Percentiles rank a stretch among this genome's conserved stretches.
phyloP scores from a whole-genome alignment of 73 alveolate genomes.

The Durusdinium trenchii region DNA sequence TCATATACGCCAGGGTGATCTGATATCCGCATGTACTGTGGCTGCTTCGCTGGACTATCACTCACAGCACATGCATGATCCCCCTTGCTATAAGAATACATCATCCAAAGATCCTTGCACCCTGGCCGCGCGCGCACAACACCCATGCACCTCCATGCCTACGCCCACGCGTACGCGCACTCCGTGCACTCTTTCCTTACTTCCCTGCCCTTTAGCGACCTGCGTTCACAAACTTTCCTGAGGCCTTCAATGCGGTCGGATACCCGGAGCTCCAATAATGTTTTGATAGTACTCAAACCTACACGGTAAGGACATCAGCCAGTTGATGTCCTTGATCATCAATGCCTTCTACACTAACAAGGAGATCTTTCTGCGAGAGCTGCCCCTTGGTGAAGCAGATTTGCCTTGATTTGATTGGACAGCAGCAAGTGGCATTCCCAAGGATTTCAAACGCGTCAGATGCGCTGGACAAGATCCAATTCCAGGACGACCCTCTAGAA shows the following conservation, averaged over 20 bases:
- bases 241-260: conserved; percentile 84
- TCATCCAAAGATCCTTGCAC: no score
- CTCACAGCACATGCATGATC: no score
- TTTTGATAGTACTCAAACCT: conserved; percentile 53
- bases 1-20: no score
- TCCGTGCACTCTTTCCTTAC: no score
- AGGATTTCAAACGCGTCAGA: conserved; percentile 93
- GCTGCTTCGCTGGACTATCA: no score
- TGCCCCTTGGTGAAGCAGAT: conserved; percentile 26
- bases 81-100: no score
- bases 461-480: conserved; percentile 99
- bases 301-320: conserved; percentile 99
- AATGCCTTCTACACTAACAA: conserved; percentile 99
- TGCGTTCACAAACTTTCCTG: no score
- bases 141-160: no score
- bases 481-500: conserved; percentile 96
- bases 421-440: not conserved
- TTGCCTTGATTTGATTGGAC: not conserved
- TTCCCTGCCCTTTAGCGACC: no score
- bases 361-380: conserved; percentile 93
- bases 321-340: conserved; percentile 99
- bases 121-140: no score
- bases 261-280: not conserved
- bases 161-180: no score
- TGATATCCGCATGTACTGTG: no score